Evolutionary conservation across 257 asterid genomes (phyloP), one percentile per base, ranked within the genome.

Genomic region (Salvia miltiorrhiza): DNA sequence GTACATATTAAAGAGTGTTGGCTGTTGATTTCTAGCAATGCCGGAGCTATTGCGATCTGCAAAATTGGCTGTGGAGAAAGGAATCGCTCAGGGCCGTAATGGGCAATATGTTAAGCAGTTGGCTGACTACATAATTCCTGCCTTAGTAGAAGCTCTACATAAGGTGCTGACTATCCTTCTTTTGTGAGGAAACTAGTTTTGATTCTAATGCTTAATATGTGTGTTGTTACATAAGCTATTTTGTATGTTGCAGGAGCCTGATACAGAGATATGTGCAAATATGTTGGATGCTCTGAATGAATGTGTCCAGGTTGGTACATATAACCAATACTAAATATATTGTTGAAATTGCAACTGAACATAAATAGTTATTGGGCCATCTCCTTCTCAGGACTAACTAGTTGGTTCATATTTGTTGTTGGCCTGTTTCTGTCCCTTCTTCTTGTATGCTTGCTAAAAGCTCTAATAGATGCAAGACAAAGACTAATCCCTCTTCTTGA

Each of bases 1-100:
- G 17, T 30, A 57, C 65, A 52, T 61, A 21, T 62, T 41, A 43
- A 79, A 39, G 28, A 61, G 49, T 49, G 26, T 65, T 77, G n/a
- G 13, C n/a, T 77, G 63, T 70, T 65, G 63, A 26, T 65, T 59
- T 79, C 59, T 65, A 93, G 99, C 97, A 55, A 94, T 94, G 99
- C 99, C 99, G 52, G 95, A 94, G 87, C 79, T 94, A 60, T 69
- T 94, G 74, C 85, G 87, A 37, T 94, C 99, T 65, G 99, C 99
- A 28, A 94, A 91, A 68, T 76, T 87, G 81, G 97, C 99, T 57
- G 88, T 94, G 30, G 99, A 91, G 78, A 94, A 89, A 79, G 99
- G 97, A 71, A 76, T 86, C 76, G 92, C 98, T 73, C 93, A 83
- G 77, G 95, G 93, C 60, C 96, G 96, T 57, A 77, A 89, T 64